Base-by-base conservation (phyloP, 495 filamentous ascomycete genomes). In the Penicillium manginii region DNA sequence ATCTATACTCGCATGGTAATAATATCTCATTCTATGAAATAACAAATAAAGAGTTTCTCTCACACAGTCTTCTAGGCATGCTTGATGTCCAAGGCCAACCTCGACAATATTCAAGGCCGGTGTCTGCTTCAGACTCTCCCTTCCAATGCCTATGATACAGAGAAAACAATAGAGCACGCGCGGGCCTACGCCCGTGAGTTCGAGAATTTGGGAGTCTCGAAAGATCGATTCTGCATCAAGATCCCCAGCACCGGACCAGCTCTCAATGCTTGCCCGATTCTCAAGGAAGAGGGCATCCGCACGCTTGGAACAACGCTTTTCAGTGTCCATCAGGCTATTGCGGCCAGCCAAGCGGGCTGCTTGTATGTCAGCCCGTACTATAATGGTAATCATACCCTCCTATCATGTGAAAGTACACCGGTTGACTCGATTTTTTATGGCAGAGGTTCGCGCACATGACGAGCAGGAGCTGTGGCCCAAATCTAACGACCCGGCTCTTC, bases 271-370 rank as follows among this genome's bases (percentile, higher is more conserved):
- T 86, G 82, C 63, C 72, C 73, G 9, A 72, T 72, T 26, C 68
- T 88, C 17, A 70, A 81, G 54, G 64, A 61, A 9, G 58, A 73
- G 48, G 80, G 79, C 0, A 81, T 84, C 52, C 62, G 71, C 12
- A 85, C 85, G 0, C 65, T 87, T 4, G 84, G 81, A 3, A 87
- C 85, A 0, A 80, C 81, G 2, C 58, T 87, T 8, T 86, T 85
- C 61, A 79, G 78, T 15, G 62, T 85, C n/a, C 75, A 78, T 47
- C 86, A 87, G 59, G 82, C 81, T 0, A 74, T 76, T 11, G 70
- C 84, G 0, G 84, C 83, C 15, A 78, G 70, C 10, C 76, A 82
- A 26, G 81, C 71, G 2, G 78, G 78, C 8, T 86, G 83, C 57
- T 64, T 75, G 1, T 86, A 83, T 50, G 80, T 87, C 52, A 80